Evolutionary conservation across 257 asterid species (phyloP), one percentile per base, ranked within the genome.

Genomic region (Ajuga chamaepitys): DNA sequence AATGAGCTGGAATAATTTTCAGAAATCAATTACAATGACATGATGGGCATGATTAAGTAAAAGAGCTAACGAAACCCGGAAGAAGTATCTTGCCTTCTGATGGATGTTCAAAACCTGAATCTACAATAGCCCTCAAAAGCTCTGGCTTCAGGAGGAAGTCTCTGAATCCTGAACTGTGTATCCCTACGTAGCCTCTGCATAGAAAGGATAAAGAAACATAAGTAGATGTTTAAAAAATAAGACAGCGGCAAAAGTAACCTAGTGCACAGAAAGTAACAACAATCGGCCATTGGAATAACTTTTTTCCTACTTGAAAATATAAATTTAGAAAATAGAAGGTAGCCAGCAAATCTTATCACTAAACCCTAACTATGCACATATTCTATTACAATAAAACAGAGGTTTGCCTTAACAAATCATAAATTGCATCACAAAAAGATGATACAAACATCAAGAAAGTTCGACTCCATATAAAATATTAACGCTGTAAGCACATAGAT

Each of bases 51-150:
- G 14, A 46, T 10, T 40, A 20, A 32, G 25, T 40, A 4, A 41
- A 0, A 18, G 28, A 26, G 54, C 57, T 40, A 14, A 46, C n/a
- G n/a, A 58, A 22, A 32, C 28, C 35, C 20, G 51, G 53, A 47
- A 18, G 0, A 38, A 22, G 52, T 21, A 35, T 69, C 67, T 72
- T 80, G 74, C 85, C 88, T 79, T 82, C 88, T 5, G 88, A 82
- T 44, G 88, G 88, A 79, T 82, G 88, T 34, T 82, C 88, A 63
- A 82, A 82, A 44, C 88, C 88, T 8, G 83, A 82, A 75, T 82
- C 88, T 30, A 82, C 88, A 22, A 82, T 82, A 50, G 88, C 88
- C 44, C 87, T 80, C 37, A 82, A 61, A 16, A 82, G 87, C 74
- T 82, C 87, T 28, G 87, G 87, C 78, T 78, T 82, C 78, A 78